Evolutionary conservation across 192 early-diverging fungal species (phyloP).

Genomic region (Glomus cerebriforme): DNA sequence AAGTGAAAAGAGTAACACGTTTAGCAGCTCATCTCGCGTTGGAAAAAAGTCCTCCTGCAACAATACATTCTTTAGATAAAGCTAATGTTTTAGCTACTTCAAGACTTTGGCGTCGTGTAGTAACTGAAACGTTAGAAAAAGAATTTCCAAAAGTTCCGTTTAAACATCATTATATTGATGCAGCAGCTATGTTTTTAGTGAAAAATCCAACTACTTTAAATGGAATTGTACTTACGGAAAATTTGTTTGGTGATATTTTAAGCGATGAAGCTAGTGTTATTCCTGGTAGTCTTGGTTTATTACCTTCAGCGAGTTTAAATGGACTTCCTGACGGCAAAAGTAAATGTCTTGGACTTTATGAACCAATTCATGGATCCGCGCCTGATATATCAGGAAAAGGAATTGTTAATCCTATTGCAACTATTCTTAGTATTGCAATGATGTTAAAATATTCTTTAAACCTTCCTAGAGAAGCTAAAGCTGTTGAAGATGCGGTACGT

Average conservation of each 20-base stretch:
- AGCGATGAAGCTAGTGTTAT: constrained; percentile 96
- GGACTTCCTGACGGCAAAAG: constrained; percentile 77
- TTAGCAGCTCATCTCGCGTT: constrained; percentile 86
- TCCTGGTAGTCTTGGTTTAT: constrained; percentile 88
- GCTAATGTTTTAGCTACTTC: constrained; percentile 98
- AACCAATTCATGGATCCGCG: constrained; percentile 99
- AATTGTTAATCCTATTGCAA: constrained; percentile 96
- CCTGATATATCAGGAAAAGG: constrained; percentile 98
- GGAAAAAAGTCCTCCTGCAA: constrained; percentile 73
- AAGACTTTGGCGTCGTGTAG: constrained; percentile 93
- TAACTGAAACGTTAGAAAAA: constrained; percentile 82
- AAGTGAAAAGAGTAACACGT: constrained; percentile 94
- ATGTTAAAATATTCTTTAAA: constrained; percentile 94
- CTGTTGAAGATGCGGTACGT: constrained; percentile 90
- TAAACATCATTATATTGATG: constrained; percentile 94
- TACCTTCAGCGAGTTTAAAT: constrained; percentile 90
- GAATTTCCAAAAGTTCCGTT: constrained; percentile 90
- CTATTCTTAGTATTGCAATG: constrained; percentile 94
- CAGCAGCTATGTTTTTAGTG: constrained; percentile 96
- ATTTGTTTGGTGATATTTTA: constrained; percentile 99
- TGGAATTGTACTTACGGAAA: constrained; percentile 96
- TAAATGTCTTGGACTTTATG: constrained; percentile 86
- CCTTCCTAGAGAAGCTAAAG: constrained; percentile 86
- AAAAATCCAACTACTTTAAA: constrained; percentile 88
- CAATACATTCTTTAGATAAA: constrained; percentile 98